Base-by-base conservation (phyloP, 2,329 filamentous ascomycete species). In the Diaporthe citriasiana region DNA sequence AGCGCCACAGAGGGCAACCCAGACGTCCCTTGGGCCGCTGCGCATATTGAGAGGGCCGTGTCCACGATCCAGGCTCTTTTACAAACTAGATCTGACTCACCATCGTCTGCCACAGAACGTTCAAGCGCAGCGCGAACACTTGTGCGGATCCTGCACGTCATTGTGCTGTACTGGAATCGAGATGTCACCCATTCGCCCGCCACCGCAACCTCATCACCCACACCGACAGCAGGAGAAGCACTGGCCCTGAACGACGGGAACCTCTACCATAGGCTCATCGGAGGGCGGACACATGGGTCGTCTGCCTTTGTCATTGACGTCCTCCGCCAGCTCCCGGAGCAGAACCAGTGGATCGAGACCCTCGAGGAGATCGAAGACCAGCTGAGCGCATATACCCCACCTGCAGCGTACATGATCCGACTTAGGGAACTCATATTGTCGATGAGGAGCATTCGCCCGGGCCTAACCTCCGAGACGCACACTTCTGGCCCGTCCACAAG, bases 11-110 rank as follows among this genome's bases (percentile, higher is more conserved):
- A 87, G 77, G 79, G 80, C 0, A 79, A 82, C 1, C 78, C 80
- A 25, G 78, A 87, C 73, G 86, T 87, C 1, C 70, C 80, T 12
- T 90, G 89, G 89, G 88, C 87, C 4, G 84, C 86, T 0, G 79
- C 77, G 7, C 88, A 89, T 72, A 83, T 90, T 40, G 77, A 81
- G 9, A 82, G 83, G 27, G 85, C 85, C 35, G 81, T 86, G 17
- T 76, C 78, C 42, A 84, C 86, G 73, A 85, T 90, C 74, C 81
- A 82, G 57, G 80, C 83, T 45, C 79, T 84, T 22, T 82, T 89
- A 17, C 82, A 83, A 72, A 60, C 68, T 35, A 79, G 80, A 38
- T 82, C 84, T 5, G 80, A 83, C 60, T 78, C 76, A 9, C 84
- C 85, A 0, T 82, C 87, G 0, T 77, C 81, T 17, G 74, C 76